phyloP scores from a whole-genome alignment of 2,329 filamentous ascomycete species.

The Eurotiales sp. region DNA sequence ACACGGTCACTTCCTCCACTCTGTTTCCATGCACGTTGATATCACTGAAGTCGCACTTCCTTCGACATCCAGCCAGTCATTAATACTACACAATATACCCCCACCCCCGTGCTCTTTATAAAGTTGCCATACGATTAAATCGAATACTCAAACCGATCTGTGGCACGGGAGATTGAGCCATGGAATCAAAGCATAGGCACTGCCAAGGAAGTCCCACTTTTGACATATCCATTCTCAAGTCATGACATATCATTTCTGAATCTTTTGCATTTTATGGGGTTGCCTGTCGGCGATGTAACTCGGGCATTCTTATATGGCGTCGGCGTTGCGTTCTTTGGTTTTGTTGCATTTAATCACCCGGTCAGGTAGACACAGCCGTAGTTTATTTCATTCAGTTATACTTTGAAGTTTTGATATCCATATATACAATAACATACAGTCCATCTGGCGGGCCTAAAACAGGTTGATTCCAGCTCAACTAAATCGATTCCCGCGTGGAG shows the following conservation, averaged over 20 bases:
- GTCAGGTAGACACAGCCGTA: too few relatives aligned
- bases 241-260: conserved; percentile 6
- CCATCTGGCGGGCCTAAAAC: neutral
- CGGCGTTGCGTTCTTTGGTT: neutral
- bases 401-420: neutral
- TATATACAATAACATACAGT: neutral
- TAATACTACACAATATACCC: conserved; percentile 5
- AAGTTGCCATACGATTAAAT: neutral
- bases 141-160: conserved; percentile 3
- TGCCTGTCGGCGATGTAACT: neutral
- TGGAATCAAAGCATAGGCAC: too few relatives aligned
- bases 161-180: neutral
- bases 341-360: neutral
- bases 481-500: conserved; percentile 83
- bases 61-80: neutral
- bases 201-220: neutral
- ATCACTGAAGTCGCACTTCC: neutral
- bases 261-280: conserved; percentile 2
- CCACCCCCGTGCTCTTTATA: neutral
- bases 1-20: conserved; percentile 37
- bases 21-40: conserved; percentile 39
- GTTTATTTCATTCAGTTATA: too few relatives aligned
- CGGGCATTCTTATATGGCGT: neutral
- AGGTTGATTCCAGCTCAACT: conserved; percentile 39
- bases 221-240: neutral